phyloP scores from a whole-genome alignment of 1,284 basidiomycete species.

The Cryptococcus hybrid region DNA sequence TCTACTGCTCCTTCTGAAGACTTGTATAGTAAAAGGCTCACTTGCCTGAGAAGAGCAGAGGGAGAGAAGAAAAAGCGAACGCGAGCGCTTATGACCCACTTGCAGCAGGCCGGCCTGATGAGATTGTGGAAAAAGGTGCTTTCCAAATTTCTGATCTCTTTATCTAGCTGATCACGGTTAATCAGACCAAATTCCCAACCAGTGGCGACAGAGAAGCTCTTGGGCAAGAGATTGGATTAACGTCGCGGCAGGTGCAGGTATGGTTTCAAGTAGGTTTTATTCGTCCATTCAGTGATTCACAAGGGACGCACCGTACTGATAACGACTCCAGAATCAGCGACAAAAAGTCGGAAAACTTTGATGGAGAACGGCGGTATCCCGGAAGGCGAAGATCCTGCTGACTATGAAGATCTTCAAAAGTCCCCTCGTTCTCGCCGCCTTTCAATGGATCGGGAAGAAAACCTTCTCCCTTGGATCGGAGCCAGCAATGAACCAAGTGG shows the following conservation, averaged over 20 bases:
- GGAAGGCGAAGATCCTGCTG: conserved; percentile 26
- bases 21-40: neutral
- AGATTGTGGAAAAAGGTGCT: conserved; percentile 28
- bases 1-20: neutral
- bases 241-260: conserved; percentile 47
- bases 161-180: neutral
- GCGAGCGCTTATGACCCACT: conserved; percentile 17
- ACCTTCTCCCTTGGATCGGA: conserved; percentile 13
- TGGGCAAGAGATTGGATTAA: conserved; percentile 36
- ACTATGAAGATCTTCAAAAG: conserved; percentile 28
- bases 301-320: neutral
- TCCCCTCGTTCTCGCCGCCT: conserved; percentile 25
- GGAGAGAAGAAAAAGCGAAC: conserved; percentile 12
- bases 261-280: conserved; percentile 46
- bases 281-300: neutral
- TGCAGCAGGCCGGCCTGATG: conserved; percentile 11
- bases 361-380: conserved; percentile 21
- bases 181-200: conserved; percentile 42
- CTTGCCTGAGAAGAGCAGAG: neutral
- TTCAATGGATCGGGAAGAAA: conserved; percentile 12
- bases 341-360: conserved; percentile 35
- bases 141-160: neutral
- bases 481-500: neutral
- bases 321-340: conserved; percentile 39
- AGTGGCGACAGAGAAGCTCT: conserved; percentile 33